Evolutionary conservation across 108 stramenopile species (phyloP), one percentile per base, ranked within the genome.

Genomic region (Stephanodiscus triporus): DNA sequence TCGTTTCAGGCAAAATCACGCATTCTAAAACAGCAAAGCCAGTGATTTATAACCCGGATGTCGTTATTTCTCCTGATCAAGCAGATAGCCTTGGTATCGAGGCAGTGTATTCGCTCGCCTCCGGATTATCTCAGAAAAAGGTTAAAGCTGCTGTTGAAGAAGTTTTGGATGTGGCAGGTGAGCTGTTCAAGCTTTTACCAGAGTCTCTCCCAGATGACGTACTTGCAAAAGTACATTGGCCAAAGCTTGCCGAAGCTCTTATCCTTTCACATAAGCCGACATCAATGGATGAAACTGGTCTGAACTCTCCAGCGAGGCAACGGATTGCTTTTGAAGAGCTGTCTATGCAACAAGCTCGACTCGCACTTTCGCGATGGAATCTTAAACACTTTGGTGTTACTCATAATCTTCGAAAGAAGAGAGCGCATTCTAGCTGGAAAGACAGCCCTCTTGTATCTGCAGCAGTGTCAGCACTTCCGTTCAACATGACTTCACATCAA

Each of bases 401-500:
- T n/a, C 9, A 11, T 9, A 22, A 62, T 26, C 9, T 59, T 22
- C 67, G 47, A 32, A 5, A 19, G 14, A 32, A 50, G 19, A 14
- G 9, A 19, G 13, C n/a, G 8, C n/a, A 30, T 19, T 16, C 29
- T 19, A 53, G 58, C 55, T 77, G 76, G 76, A 22, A 27, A 53
- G 60, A 70, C 19, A 63, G 60, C 29, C 76, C 76, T 9, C 69
- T 77, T 40, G 68, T 77, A 14, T 22, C 38, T 2, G 47, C 68
- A 16, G 76, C 76, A 55, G 76, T 70, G n/a, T 36, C 54, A 51
- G 40, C 61, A 26, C 50, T 77, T 17, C 76, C 76, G 6, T 78
- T 77, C 79, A 36, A 73, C 14, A 70, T 86, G 43, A 88, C 81
- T 16, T 17, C 20, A 8, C 72, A 73, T 20, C 87, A 88, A 68